A percentile compares a stretch with the other conserved stretches of the same genome.
phyloP scores from a whole-genome alignment of 257 asterid genomes.

The Apocynum venetum region DNA sequence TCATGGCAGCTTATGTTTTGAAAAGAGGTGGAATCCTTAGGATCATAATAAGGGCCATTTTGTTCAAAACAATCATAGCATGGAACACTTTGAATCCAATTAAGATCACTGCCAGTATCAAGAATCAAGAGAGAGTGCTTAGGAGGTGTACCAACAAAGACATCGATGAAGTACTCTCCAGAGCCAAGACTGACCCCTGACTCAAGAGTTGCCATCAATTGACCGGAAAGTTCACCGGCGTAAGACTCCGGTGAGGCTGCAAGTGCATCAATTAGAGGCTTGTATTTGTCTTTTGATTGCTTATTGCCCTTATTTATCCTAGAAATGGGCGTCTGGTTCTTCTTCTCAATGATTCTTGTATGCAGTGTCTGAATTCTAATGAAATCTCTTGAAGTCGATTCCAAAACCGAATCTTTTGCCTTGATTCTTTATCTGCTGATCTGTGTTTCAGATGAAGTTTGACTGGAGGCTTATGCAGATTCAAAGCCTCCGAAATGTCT shows the following conservation, averaged over 20 bases:
- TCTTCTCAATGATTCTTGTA: constrained; percentile 53
- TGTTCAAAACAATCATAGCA: constrained; percentile 88
- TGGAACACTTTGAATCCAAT: constrained; percentile 92
- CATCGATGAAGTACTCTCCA: constrained; percentile 86
- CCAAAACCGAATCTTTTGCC: constrained; percentile 39
- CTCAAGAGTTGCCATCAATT: constrained; percentile 70
- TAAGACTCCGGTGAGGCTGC: constrained; percentile 35
- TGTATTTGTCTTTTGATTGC: background rate
- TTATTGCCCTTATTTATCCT: constrained; percentile 26
- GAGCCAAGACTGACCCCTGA: constrained; percentile 60
- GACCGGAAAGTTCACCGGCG: constrained; percentile 34
- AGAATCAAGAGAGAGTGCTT: constrained; percentile 73
- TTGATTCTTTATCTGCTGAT: constrained; percentile 26
- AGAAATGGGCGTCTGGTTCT: constrained; percentile 47
- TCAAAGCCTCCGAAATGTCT: constrained; percentile 7
- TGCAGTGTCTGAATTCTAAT: constrained; percentile 65
- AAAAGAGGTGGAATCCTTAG: constrained; percentile 48
- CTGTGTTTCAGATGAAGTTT: constrained; percentile 60
- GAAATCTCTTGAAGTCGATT: constrained; percentile 60
- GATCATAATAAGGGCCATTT: constrained; percentile 64
- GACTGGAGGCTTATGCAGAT: constrained; percentile 32
- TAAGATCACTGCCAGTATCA: constrained; percentile 92
- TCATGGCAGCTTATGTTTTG: constrained; percentile 60
- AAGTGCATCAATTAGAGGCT: constrained; percentile 6
- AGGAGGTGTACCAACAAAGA: constrained; percentile 85